Conservation (phyloP, 352 stramenopile species). For the Globisporangium lucens region DNA sequence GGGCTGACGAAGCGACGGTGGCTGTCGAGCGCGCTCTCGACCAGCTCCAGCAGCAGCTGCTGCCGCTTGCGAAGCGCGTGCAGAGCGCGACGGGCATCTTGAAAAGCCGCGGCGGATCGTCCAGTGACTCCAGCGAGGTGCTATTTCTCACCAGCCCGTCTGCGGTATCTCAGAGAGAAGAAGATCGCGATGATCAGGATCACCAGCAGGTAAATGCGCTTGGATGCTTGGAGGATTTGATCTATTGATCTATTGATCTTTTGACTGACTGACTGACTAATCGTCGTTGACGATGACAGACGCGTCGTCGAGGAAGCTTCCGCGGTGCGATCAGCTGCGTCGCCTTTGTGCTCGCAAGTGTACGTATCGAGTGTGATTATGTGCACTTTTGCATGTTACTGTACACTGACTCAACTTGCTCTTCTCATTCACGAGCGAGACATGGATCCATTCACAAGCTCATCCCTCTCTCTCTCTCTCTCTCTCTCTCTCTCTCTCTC, state of each 20-base stretch:
- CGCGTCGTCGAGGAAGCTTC: constrained; percentile 30
- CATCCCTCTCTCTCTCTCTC: background rate
- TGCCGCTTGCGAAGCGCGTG: constrained; percentile 43
- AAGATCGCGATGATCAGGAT: background rate
- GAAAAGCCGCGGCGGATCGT: constrained; percentile 7
- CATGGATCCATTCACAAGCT: background rate
- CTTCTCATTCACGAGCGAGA: background rate
- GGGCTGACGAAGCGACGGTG: constrained; percentile 3
- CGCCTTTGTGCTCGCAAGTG: constrained; percentile 38
- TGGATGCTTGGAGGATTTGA: background rate
- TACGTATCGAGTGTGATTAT: constrained; percentile 10
- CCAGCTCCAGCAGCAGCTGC: constrained; percentile 45
- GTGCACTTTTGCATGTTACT: background rate
- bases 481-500: no score
- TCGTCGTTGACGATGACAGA: constrained; percentile 15
- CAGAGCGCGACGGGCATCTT: constrained; percentile 32
- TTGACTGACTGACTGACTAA: background rate
- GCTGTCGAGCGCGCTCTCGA: constrained; percentile 34
- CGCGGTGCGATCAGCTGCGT: constrained; percentile 50
- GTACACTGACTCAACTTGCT: background rate
- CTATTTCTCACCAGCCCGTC: background rate
- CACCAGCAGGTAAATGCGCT: no score
- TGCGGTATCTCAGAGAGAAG: background rate
- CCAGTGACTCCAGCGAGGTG: constrained; percentile 8
- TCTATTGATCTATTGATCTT: background rate